Percentiles rank a stretch among this genome's conserved stretches.
Evolutionary conservation across 2,329 filamentous ascomycete species (phyloP).

Genomic region (Blastomyces silverae): DNA sequence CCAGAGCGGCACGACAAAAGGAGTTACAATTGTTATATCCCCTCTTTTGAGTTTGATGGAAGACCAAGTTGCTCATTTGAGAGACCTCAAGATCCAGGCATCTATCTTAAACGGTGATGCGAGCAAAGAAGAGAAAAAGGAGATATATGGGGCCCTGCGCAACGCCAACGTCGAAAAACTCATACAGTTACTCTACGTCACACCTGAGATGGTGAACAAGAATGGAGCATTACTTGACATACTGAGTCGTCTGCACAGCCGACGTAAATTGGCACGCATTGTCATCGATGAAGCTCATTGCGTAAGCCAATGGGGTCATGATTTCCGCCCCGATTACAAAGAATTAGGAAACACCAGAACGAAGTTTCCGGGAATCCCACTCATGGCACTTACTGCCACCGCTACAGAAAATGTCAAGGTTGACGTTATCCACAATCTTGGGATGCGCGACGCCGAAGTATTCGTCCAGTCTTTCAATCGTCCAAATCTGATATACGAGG

Average conservation of each 20-base stretch:
- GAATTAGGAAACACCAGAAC: conserved; percentile 65
- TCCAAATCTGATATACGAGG: conserved; percentile 87
- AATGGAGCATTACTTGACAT: conserved; percentile 61
- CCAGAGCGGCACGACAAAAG: conserved; percentile 68
- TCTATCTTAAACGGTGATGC: conserved; percentile 75
- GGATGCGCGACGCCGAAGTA: conserved; percentile 67
- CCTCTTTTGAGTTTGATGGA: conserved; percentile 94
- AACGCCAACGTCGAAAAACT: conserved; percentile 62
- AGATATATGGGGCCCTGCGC: conserved; percentile 60
- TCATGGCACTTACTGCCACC: conserved; percentile 93
- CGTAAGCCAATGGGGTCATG: conserved; percentile 98
- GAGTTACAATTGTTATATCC: conserved; percentile 91
- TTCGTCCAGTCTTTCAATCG: conserved; percentile 95
- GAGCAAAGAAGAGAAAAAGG: conserved; percentile 53
- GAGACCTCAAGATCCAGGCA: conserved; percentile 67
- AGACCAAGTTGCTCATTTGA: conserved; percentile 84
- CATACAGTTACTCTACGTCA: conserved; percentile 86
- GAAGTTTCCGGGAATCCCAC: conserved; percentile 69
- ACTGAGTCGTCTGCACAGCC: conserved; percentile 61
- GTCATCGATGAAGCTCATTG: conserved; percentile 99
- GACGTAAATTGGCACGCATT: conserved; percentile 71
- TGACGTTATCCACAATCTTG: conserved; percentile 87
- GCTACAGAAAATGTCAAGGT: conserved; percentile 88
- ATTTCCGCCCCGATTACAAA: conserved; percentile 96
- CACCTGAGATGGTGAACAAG: conserved; percentile 91